Conservation (phyloP, 2,329 filamentous ascomycete genomes). For the Fusarium metavorans region DNA sequence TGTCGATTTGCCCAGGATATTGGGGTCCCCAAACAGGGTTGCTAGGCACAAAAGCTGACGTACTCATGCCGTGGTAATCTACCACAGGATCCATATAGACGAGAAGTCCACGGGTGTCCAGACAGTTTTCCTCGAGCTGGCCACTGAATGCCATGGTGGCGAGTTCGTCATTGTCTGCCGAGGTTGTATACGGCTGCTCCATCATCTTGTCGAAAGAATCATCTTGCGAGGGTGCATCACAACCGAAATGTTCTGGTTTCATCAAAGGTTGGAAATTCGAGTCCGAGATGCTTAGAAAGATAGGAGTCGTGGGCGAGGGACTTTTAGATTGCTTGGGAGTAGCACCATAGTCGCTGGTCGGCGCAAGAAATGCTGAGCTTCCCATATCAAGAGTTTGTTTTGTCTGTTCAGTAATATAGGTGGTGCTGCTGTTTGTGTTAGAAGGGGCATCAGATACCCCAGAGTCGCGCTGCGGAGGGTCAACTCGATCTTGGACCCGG, state of each 20-base stretch:
- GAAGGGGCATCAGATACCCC: background rate
- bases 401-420: background rate
- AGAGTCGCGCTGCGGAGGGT: background rate
- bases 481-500: background rate
- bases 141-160: background rate
- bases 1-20: background rate
- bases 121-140: background rate
- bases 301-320: background rate
- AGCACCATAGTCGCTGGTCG: background rate
- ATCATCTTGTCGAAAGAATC: background rate
- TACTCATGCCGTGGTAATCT: background rate
- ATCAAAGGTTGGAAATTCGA: background rate
- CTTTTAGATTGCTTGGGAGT: background rate
- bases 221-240: background rate
- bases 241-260: background rate
- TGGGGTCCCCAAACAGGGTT: background rate
- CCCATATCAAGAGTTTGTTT: background rate
- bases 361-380: background rate
- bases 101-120: background rate
- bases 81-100: background rate
- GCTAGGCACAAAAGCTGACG: background rate
- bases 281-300: background rate
- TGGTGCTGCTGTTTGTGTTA: background rate
- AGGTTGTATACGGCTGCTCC: background rate
- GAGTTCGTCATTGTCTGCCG: background rate